Evolutionary conservation across 768 basidiomycete genomes (phyloP).

Genomic region (Cystofilobasidium macerans): DNA sequence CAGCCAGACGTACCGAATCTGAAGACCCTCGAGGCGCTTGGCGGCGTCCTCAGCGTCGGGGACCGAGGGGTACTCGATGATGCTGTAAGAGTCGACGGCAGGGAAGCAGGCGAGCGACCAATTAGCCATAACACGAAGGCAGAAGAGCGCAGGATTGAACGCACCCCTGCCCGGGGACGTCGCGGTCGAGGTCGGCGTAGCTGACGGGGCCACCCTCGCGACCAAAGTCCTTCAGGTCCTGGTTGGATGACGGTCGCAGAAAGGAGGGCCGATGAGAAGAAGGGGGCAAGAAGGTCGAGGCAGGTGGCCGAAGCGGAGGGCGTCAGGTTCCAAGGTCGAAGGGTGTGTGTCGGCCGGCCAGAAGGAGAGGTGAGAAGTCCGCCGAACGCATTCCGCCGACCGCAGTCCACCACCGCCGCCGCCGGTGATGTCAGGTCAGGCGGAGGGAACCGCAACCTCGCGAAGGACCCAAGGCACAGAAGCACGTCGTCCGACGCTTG

Average conservation of each 20-base stretch:
- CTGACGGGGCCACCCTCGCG: constrained; percentile 86
- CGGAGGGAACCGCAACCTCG: neutral
- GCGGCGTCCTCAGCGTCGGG: constrained; percentile 92
- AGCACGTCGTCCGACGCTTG: neutral
- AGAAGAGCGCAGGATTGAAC: constrained; percentile 33
- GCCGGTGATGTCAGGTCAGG: neutral
- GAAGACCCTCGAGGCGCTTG: constrained; percentile 70
- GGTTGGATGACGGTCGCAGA: neutral
- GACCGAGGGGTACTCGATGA: constrained; percentile 78
- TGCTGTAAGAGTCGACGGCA: constrained; percentile 43
- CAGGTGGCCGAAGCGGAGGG: neutral
- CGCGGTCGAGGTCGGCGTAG: constrained; percentile 88
- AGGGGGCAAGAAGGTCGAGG: neutral
- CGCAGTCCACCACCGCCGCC: too few relatives aligned
- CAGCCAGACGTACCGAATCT: constrained; percentile 72
- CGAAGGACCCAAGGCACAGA: too few relatives aligned
- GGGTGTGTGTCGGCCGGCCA: too few relatives aligned
- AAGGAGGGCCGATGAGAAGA: neutral
- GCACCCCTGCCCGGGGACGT: constrained; percentile 74
- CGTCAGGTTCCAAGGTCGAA: neutral
- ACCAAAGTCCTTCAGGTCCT: constrained; percentile 98
- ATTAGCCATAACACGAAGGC: constrained; percentile 1
- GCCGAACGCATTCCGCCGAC: too few relatives aligned
- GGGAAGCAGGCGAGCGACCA: neutral
- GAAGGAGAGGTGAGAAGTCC: too few relatives aligned